Evolutionary conservation across 257 asterid species (phyloP), one percentile per base, ranked within the genome.

Genomic region (Solanum phureja): DNA sequence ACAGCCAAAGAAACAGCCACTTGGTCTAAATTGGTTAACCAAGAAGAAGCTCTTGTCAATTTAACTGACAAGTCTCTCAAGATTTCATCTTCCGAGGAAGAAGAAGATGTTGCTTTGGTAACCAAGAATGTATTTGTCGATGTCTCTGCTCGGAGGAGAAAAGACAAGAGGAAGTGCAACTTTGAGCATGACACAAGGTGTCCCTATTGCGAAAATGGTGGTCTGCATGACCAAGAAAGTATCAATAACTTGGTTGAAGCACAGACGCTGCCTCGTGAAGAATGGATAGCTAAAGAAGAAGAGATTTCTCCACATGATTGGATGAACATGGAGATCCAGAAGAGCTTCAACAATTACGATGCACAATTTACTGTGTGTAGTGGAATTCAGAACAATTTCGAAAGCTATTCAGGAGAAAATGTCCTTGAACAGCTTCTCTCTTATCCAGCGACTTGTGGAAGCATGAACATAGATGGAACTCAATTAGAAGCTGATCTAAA

Each of bases 1-100:
- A 94, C 94, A 2, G 94, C 94, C 0, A 93, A 83, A 84, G 97
- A 94, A 10, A 88, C 91, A 1, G 71, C 83, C 0, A 92, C 94
- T 9, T 93, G 94, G 93, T 88, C 91, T 16, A 89, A 71, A 85
- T 91, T 91, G 6, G 82, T 91, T 13, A 90, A 91, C 64, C 96
- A 93, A 49, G 96, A 94, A 87, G 95, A 93, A 82, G 91, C 90
- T 34, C 93, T 93, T 16, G 0, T 77, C 58, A 42, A 89, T 13
- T 66, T 66, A 66, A 66, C 74, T 27, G 11, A 71, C 11, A 66
- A 66, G 35, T 66, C 74, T 66, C 74, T 27, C 35, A 66, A 66
- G 35, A 49, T 86, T 4, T 87, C 89, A 69, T 27, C 75, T 6
- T 29, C 38, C 11, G 7, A 69, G 11, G 23, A 29, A 7, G 60